A percentile compares a stretch with the other conserved stretches of the same genome.
These are phyloP conservation scores for Vitis rupestris DNA, from an alignment of 164 flowering plant species.

Conservation along the genomic window DNA sequence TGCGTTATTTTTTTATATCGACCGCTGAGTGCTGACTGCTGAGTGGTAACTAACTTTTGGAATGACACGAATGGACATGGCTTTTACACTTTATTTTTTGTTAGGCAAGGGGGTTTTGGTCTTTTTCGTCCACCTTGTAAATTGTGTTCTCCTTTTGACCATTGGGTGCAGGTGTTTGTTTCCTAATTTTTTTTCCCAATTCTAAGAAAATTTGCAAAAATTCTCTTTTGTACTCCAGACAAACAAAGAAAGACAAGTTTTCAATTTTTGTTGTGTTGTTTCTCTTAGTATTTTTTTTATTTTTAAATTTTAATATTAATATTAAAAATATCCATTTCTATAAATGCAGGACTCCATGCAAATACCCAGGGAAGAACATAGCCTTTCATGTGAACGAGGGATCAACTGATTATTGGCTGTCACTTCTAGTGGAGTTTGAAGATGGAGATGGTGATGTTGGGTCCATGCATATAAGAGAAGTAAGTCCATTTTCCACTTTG, in stretches of 20 bases:
- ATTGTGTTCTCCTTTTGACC: no score
- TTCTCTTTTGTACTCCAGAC: neutral
- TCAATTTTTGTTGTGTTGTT: neutral
- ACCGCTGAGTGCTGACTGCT: no score
- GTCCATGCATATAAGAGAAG: slow-evolving; percentile 88
- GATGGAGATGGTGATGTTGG: slow-evolving; percentile 96
- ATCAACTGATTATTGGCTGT: slow-evolving; percentile 84
- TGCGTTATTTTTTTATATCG: neutral
- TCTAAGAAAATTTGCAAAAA: neutral
- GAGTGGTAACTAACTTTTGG: no score
- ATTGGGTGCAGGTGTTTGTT: no score
- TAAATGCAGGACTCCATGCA: slow-evolving; percentile 73
- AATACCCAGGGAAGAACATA: slow-evolving; percentile 72
- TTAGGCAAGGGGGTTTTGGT: no score
- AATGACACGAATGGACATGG: no score
- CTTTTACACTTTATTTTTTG: no score
- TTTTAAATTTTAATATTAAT: neutral
- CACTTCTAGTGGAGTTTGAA: slow-evolving; percentile 80
- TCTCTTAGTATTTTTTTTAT: neutral
- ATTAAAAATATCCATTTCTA: neutral
- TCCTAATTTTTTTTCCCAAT: no score
- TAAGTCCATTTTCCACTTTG: slow-evolving; percentile 16
- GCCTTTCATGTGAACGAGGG: slow-evolving; percentile 96
- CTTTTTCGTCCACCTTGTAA: no score
- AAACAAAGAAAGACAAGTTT: no score